phyloP scores from a whole-genome alignment of 2,329 filamentous ascomycete species.

The Aspergillus nomiae region DNA sequence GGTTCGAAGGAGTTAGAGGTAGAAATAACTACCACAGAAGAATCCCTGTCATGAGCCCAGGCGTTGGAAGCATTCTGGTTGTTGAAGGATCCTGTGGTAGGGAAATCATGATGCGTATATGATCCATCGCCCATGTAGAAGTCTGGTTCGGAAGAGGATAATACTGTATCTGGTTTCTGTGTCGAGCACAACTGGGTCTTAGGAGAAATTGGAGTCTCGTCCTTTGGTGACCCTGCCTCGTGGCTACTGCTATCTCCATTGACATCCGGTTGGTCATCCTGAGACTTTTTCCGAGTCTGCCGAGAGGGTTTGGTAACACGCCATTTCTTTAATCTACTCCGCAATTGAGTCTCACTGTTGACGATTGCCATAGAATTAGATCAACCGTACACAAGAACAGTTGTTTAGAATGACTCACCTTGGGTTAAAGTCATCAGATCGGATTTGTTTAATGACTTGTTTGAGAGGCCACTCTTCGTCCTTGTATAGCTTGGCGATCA shows the following conservation, averaged over 20 bases:
- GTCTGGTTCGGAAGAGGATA: conserved; percentile 14
- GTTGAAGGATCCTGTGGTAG: conserved; percentile 13
- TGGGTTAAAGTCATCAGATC: conserved; percentile 45
- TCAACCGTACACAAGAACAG: not conserved
- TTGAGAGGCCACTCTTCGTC: conserved; percentile 50
- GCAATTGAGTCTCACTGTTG: conserved; percentile 47
- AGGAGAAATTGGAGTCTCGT: conserved; percentile 15
- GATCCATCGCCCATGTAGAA: conserved; percentile 21
- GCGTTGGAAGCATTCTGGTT: conserved; percentile 16
- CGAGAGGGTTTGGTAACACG: conserved; percentile 48
- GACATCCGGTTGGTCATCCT: conserved; percentile 19
- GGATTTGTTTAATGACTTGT: conserved; percentile 48
- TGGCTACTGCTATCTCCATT: conserved; percentile 24
- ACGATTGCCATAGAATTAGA: not conserved
- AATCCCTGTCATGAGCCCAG: conserved; percentile 25
- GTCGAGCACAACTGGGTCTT: conserved; percentile 11
- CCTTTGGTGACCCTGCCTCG: conserved; percentile 21
- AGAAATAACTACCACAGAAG: conserved; percentile 18
- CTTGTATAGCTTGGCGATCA: conserved; percentile 46
- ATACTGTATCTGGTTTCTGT: conserved; percentile 9
- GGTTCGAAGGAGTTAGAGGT: conserved; percentile 29
- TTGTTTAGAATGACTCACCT: conserved; percentile 33
- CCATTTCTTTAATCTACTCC: conserved; percentile 49
- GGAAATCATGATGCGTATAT: conserved; percentile 15
- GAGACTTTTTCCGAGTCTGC: conserved; percentile 44